These are phyloP conservation scores for Candida maris DNA, from an alignment of 805 yeast genomes.

Conservation along the genomic window DNA sequence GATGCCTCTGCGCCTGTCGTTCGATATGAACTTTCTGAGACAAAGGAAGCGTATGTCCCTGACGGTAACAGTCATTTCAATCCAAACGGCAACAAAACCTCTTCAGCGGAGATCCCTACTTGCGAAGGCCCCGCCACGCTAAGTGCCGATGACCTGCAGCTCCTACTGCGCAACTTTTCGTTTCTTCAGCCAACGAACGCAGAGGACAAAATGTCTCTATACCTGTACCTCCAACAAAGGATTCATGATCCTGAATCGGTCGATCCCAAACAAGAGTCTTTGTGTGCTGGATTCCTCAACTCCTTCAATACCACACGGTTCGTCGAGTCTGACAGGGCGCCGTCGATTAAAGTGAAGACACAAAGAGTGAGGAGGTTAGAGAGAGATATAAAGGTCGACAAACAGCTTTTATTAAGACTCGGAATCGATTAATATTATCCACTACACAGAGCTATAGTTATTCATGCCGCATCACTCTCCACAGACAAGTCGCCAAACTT, in stretches of 20 bases:
- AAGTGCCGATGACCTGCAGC: conserved; percentile 10
- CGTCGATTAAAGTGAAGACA: not conserved
- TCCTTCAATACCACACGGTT: conserved; percentile 12
- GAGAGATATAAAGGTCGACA: conserved; percentile 5
- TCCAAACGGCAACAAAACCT: not conserved
- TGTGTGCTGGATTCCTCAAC: conserved; percentile 7
- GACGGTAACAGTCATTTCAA: not conserved
- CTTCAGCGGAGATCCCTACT: not conserved
- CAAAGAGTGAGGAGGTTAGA: conserved; percentile 9
- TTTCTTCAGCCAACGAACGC: conserved; percentile 8
- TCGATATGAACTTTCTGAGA: not conserved
- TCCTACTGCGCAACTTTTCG: conserved; percentile 11
- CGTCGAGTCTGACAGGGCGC: conserved; percentile 5
- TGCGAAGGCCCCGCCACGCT: conserved; percentile 1
- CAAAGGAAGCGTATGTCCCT: not conserved
- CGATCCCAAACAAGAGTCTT: conserved; percentile 5
- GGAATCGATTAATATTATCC: conserved; percentile 5
- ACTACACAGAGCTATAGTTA: not conserved
- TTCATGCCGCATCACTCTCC: conserved; percentile 3
- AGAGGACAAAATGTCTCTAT: conserved; percentile 11
- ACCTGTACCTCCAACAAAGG: conserved; percentile 16
- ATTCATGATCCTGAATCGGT: conserved; percentile 6
- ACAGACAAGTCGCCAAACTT: conserved; percentile 22
- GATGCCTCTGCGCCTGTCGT: not conserved
- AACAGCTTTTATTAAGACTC: conserved; percentile 2